Conservation (phyloP, 1,284 basidiomycete species). For the Gastroboletus turbinatus region DNA sequence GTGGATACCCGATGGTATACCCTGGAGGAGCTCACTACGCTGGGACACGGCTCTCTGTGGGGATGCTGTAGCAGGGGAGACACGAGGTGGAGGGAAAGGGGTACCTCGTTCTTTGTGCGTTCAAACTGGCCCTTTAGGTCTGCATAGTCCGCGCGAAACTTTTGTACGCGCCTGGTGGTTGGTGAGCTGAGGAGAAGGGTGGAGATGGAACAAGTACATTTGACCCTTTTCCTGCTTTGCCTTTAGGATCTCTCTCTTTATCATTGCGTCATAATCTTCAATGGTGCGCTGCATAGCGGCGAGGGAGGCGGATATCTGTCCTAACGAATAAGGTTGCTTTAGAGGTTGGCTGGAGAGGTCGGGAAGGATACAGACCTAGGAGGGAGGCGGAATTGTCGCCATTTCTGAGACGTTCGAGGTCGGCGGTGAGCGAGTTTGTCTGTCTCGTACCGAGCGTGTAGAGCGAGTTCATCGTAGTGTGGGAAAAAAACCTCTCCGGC, state of each 20-base stretch:
- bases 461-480: slow-evolving; percentile 78
- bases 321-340: slow-evolving; percentile 45
- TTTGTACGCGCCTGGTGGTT: slow-evolving; percentile 70
- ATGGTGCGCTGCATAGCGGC: slow-evolving; percentile 90
- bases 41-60: slow-evolving; percentile 55
- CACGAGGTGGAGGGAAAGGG: not conserved
- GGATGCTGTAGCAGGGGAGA: not conserved
- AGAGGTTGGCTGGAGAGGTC: not conserved
- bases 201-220: slow-evolving; percentile 54
- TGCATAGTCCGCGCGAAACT: slow-evolving; percentile 74
- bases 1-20: slow-evolving; percentile 46
- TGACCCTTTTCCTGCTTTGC: slow-evolving; percentile 93
- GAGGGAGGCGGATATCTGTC: slow-evolving; percentile 92
- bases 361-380: slow-evolving; percentile 56
- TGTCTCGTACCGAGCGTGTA: slow-evolving; percentile 93
- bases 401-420: slow-evolving; percentile 77
- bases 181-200: slow-evolving; percentile 1
- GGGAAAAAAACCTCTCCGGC: slow-evolving; percentile 6
- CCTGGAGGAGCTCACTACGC: slow-evolving; percentile 59
- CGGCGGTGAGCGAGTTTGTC: slow-evolving; percentile 83
- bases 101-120: slow-evolving; percentile 54
- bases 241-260: slow-evolving; percentile 90
- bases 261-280: slow-evolving; percentile 96
- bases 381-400: slow-evolving; percentile 81
- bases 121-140: slow-evolving; percentile 76